A percentile compares a stretch with the other conserved stretches of the same genome.
phyloP scores from a whole-genome alignment of 2,329 filamentous ascomycete species.

The Chalaropsis ovoidea region DNA sequence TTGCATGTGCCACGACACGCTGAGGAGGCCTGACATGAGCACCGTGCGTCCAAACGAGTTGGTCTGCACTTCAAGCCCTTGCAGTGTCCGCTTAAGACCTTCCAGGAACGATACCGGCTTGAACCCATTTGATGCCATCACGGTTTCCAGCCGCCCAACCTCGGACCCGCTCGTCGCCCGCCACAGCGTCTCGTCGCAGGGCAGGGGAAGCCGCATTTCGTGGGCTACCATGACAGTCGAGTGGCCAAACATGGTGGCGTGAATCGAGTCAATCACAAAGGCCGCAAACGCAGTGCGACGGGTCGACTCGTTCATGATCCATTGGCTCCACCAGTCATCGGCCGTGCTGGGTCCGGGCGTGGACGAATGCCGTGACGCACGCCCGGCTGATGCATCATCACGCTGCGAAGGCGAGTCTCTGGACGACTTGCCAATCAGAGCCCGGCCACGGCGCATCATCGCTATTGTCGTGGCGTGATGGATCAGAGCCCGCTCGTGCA shows the following conservation, averaged over 20 bases:
- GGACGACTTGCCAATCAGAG: slow-evolving; percentile 71
- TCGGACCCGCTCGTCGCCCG: slow-evolving; percentile 79
- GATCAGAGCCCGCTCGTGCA: slow-evolving; percentile 92
- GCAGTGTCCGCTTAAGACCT: slow-evolving; percentile 78
- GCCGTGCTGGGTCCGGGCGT: slow-evolving; percentile 55
- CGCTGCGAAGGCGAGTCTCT: slow-evolving; percentile 71
- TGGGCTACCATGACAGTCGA: slow-evolving; percentile 95
- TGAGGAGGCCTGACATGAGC: slow-evolving; percentile 85
- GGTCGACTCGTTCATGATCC: slow-evolving; percentile 91
- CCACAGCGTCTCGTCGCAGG: slow-evolving; percentile 90
- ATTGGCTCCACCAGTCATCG: slow-evolving; percentile 90
- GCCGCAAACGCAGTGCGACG: slow-evolving; percentile 83
- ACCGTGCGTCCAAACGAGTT: slow-evolving; percentile 90
- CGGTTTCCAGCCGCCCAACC: slow-evolving; percentile 72
- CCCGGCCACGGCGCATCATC: slow-evolving; percentile 86
- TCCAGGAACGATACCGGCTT: slow-evolving; percentile 83
- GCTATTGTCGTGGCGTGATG: slow-evolving; percentile 94
- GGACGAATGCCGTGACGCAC: slow-evolving; percentile 48
- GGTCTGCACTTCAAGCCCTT: slow-evolving; percentile 73
- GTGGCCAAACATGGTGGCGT: slow-evolving; percentile 96
- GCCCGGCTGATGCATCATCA: slow-evolving; percentile 46
- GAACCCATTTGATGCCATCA: slow-evolving; percentile 67
- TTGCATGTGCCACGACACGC: slow-evolving; percentile 96
- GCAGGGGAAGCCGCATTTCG: slow-evolving; percentile 81
- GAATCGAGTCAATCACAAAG: slow-evolving; percentile 89